Percentiles rank a stretch among this genome's conserved stretches.
These are phyloP conservation scores for Bipolaris bicolor DNA, from an alignment of 2,329 filamentous ascomycete genomes.

Conservation along the genomic window DNA sequence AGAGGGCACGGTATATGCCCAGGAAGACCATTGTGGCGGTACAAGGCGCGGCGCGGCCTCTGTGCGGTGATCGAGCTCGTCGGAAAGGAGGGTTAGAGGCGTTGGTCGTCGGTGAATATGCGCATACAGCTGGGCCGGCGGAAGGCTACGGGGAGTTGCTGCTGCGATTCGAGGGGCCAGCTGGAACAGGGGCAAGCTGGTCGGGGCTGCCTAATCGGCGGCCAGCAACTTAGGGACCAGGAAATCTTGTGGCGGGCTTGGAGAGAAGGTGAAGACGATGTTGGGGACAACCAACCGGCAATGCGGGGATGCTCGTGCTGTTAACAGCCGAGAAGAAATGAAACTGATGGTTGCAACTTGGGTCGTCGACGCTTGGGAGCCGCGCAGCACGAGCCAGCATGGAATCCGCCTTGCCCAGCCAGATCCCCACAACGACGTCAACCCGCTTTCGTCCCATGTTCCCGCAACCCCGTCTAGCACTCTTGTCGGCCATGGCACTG, in stretches of 20 bases:
- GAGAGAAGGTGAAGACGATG: neutral
- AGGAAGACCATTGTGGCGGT: slow-evolving; percentile 78
- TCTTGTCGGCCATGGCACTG: neutral
- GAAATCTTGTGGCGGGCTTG: neutral
- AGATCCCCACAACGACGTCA: slow-evolving; percentile 29
- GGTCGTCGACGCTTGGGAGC: slow-evolving; percentile 22
- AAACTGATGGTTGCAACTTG: slow-evolving; percentile 19
- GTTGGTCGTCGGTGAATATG: slow-evolving; percentile 23
- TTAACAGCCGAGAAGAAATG: slow-evolving; percentile 20
- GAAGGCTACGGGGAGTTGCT: slow-evolving; percentile 28
- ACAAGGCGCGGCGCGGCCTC: slow-evolving; percentile 24
- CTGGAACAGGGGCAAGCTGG: slow-evolving; percentile 20
- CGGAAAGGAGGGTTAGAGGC: slow-evolving; percentile 22
- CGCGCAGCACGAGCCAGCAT: slow-evolving; percentile 21
- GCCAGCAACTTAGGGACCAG: slow-evolving; percentile 13
- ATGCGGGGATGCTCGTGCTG: slow-evolving; percentile 27
- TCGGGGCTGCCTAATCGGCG: slow-evolving; percentile 16
- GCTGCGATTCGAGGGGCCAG: slow-evolving; percentile 34
- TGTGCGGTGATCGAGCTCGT: slow-evolving; percentile 1
- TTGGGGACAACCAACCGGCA: slow-evolving; percentile 9
- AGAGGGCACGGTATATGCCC: slow-evolving; percentile 87
- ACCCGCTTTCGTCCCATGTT: slow-evolving; percentile 20
- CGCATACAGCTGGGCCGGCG: slow-evolving; percentile 42
- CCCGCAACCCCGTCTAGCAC: neutral
- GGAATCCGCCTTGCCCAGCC: slow-evolving; percentile 13